phyloP scores from a whole-genome alignment of 441 rosid species.

The Macaranga tanarius region DNA sequence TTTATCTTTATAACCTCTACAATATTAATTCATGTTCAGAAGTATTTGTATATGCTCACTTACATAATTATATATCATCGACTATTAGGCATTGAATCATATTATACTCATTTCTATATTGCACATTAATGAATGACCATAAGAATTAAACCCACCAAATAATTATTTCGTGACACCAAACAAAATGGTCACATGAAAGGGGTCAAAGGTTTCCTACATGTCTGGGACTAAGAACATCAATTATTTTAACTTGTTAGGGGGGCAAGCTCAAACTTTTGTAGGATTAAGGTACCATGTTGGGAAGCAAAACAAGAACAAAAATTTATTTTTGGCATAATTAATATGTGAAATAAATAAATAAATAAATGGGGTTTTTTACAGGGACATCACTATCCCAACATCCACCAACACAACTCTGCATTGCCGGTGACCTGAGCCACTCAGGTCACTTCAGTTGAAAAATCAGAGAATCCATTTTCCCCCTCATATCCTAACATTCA shows the following conservation, averaged over 20 bases:
- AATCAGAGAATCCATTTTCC: background rate
- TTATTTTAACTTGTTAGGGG: slow-evolving; percentile 15
- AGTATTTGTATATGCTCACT: too few relatives aligned
- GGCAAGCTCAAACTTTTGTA: slow-evolving; percentile 6
- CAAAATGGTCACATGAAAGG: slow-evolving; percentile 21
- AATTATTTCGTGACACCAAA: background rate
- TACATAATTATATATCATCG: too few relatives aligned
- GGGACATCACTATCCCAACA: slow-evolving; percentile 18
- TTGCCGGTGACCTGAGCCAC: slow-evolving; percentile 10
- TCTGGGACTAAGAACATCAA: slow-evolving; percentile 9
- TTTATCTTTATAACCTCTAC: too few relatives aligned
- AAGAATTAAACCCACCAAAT: background rate
- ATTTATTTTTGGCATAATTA: background rate
- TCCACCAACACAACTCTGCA: slow-evolving; percentile 17
- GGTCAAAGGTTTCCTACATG: slow-evolving; percentile 19
- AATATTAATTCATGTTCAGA: too few relatives aligned
- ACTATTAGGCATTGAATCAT: too few relatives aligned
- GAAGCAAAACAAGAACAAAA: slow-evolving; percentile 23
- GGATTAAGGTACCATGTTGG: slow-evolving; percentile 17
- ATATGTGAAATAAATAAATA: background rate
- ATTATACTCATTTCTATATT: too few relatives aligned
- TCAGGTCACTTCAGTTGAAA: slow-evolving; percentile 19
- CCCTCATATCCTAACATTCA: background rate
- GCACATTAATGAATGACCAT: background rate
- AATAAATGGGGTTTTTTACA: background rate